phyloP scores from a whole-genome alignment of 176 grass and related monocot species.

The Zea luxurians region DNA sequence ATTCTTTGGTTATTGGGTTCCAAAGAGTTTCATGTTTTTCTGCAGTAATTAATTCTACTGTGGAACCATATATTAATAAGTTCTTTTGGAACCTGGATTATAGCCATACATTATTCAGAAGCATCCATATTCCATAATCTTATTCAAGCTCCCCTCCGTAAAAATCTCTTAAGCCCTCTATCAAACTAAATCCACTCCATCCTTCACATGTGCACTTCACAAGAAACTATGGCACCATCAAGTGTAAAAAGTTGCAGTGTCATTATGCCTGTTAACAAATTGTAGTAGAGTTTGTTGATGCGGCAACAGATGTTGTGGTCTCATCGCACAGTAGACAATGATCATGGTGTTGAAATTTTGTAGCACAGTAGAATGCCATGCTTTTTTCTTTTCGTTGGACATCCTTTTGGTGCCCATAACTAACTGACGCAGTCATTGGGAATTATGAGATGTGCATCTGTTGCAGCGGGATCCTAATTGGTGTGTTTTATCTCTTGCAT shows the following conservation, averaged over 20 bases:
- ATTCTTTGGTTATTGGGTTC: not conserved
- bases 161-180: not conserved
- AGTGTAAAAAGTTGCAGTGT: conserved; percentile 24
- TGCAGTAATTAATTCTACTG: not conserved
- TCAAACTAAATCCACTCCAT: not conserved
- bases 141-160: not conserved
- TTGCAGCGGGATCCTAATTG: not conserved
- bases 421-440: not conserved
- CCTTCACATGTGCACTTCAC: not conserved
- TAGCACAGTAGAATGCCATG: not conserved
- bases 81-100: not conserved
- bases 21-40: not conserved
- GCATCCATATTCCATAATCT: conserved; percentile 7
- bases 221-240: not conserved
- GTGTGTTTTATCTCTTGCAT: not conserved
- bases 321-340: conserved; percentile 25
- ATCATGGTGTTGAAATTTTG: conserved; percentile 17
- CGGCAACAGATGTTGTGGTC: not conserved
- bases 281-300: not conserved
- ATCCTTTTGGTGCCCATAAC: not conserved
- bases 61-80: not conserved
- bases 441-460: not conserved
- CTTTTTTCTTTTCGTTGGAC: not conserved
- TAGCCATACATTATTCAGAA: not conserved
- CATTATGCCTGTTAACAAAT: not conserved